Evolutionary conservation across 2,329 filamentous ascomycete genomes (phyloP), one percentile per base, ranked within the genome.

Genomic region (Sclerotiophoma versabilis): DNA sequence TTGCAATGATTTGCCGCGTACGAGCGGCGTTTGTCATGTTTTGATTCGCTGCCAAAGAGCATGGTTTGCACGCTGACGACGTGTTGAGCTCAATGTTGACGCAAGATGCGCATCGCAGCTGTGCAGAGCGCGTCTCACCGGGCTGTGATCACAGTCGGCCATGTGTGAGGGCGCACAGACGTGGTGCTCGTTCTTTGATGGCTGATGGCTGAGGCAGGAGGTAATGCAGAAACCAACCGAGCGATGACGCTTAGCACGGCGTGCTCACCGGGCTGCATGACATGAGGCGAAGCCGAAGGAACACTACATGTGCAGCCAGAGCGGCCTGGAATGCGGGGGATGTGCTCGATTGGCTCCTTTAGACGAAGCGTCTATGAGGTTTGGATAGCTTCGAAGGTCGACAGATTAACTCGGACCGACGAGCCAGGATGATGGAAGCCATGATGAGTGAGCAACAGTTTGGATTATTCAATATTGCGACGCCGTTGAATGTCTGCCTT

Each of bases 241-340:
- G 36, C 43, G 30, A 25, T 48, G 37, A 44, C 29, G 50, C 30
- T 41, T 54, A 41, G 51, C 32, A 45, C 29, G 34, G 41, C 44
- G 22, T 39, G 32, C 14, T 39, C 30, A 29, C 29, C 38, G 26
- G 26, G 34, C 33, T 49, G 32, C 44, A 44, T 47, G 25, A 48
- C 32, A 27, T 29, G 29, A 54, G 42, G 30, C 43, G 36, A 33
- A 41, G 34, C 49, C 49, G 36, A 52, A 39, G 42, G 30, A 43
- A 38, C 44, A 29, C 32, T 38, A 38, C 26, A 37, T 38, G 50
- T 38, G 50, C 38, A 54, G 33, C 19, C 32, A 30, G 38, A 54
- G 27, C 45, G 51, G 45, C 51, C 51, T 45, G 52, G 52, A 47
- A 56, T 47, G 41, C 11, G 52, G 52, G 52, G 52, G 52, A 55